Base-by-base conservation (phyloP, 2,329 filamentous ascomycete species). In the Fusarium sp. region DNA sequence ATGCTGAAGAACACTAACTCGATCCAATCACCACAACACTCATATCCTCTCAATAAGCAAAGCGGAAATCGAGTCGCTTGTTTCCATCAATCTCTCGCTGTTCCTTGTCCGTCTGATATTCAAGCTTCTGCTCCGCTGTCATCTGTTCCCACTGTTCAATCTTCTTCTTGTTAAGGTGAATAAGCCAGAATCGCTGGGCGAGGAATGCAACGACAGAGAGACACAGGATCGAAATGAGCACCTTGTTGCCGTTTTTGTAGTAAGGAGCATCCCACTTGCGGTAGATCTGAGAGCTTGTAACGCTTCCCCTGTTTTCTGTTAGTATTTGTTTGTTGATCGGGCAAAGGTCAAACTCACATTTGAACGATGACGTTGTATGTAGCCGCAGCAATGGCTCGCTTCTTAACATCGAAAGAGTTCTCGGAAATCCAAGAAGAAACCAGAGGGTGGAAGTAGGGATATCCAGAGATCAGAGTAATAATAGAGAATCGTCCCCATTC, bases 391-490 rank as follows among this genome's bases (percentile, higher is more conserved):
- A 87, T 82, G 10, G 85, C 85, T 48, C 86, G 79, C 74, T 86
- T 87, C 77, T 86, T 86, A 26, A 87, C 85, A 61, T 86, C 84
- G 50, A 86, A 86, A 0, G 82, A 84, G 75, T 87, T 87, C 74
- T 87, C 84, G 2, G 83, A 85, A 55, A 86, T 84, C 85, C 86
- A 90, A 10, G 84, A 83, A 8, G 83, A 83, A 17, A 87, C 82
- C 22, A 90, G 84, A 6, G 89, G 88, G 73, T 90, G 89, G 60
- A 89, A 87, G 75, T 90, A 90, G 0, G 89, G 89, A 65, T 87
- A 86, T 5, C 88, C 87, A 17, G 88, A 84, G 38, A 90, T 83
- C 44, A 91, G 75, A 2, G 86, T 87, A 22, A 87, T 82, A 36
- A 90, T 78, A 3, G 83, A 80, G 81, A 86, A 91, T 22, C 87